Evolutionary conservation across 2,329 filamentous ascomycete genomes (phyloP).

Genomic region (Colletotrichum sp.): DNA sequence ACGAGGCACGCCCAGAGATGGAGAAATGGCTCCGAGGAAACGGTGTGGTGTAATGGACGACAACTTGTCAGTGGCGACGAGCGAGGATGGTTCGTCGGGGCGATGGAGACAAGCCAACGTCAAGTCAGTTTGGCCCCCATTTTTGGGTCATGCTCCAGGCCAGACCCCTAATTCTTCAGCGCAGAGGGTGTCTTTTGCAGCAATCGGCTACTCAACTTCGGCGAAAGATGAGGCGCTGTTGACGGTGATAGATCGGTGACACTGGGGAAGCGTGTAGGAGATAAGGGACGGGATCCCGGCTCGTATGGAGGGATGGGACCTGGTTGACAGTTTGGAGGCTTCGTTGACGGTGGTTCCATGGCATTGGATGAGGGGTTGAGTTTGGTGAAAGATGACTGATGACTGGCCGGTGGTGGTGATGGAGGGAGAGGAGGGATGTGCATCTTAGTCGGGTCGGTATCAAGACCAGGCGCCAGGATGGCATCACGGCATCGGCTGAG

Average conservation of each 20-base stretch:
- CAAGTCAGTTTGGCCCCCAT: background rate
- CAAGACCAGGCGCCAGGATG: background rate
- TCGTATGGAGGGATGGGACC: background rate
- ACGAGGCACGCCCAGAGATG: background rate
- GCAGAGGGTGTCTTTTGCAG: background rate
- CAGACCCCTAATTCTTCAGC: background rate
- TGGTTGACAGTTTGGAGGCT: background rate
- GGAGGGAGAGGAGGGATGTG: background rate
- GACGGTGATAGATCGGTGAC: background rate
- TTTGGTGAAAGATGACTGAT: background rate
- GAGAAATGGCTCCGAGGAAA: background rate
- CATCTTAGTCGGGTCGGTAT: background rate
- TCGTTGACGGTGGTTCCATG: background rate
- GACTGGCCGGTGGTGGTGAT: background rate
- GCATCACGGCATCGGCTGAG: background rate
- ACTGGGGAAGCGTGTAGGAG: background rate
- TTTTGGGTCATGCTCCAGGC: background rate
- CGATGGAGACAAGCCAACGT: background rate
- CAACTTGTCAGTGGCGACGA: background rate
- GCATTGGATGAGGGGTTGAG: background rate
- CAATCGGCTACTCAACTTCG: background rate
- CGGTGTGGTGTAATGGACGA: background rate
- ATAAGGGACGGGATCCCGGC: slow-evolving; percentile 2
- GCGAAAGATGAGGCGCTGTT: background rate
- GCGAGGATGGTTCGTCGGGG: background rate